Base-by-base conservation (phyloP, 2,329 filamentous ascomycete genomes). In the Torrubiella hemipterigena region DNA sequence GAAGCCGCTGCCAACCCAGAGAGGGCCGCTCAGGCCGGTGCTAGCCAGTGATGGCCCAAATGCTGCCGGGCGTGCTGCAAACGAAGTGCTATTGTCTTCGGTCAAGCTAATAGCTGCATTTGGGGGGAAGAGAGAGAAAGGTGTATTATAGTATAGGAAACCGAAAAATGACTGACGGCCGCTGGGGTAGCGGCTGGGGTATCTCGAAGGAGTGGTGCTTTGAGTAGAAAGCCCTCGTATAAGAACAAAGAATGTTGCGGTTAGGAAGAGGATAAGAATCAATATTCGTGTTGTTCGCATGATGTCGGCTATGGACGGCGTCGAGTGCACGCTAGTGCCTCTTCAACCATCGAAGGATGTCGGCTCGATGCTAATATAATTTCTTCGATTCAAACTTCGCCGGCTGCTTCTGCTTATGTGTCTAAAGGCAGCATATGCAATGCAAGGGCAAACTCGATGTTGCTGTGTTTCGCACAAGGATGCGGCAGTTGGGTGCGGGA, bases 61-160 rank as follows among this genome's bases (percentile, higher is more conserved):
- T 23, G 85, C 87, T 32, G 91, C 91, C 37, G 91, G 91, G 29
- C 91, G 72, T 26, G 91, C 87, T 33, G 93, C 69, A 59, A 98
- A 98, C 44, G 93, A 93, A 10, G 91, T 98, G 43, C 85, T 94
- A 56, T 98, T 98, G 58, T 98, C 91, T 56, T 96, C 86, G 48
- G 87, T 94, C 38, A 98, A 70, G 54, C 84, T 94, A 52, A 98
- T 95, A 47, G 93, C 82, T 29, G 91, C 91, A 41, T 91, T 94
- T 4, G 87, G 87, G 5, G 89, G 87, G 52, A 98, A 98, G 15
- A 98, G 74, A 14, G 84, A 86, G 41, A 87, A 83, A 1, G 87
- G 79, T 5, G 77, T 67, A 36, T 75, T 76, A 54, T 83, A 81
- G 40, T 78, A 78, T 55, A 83, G 75, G 40, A 83, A 61, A 23